Evolutionary conservation across 768 basidiomycete species (phyloP).

Genomic region (Podaxis pistillaris): DNA sequence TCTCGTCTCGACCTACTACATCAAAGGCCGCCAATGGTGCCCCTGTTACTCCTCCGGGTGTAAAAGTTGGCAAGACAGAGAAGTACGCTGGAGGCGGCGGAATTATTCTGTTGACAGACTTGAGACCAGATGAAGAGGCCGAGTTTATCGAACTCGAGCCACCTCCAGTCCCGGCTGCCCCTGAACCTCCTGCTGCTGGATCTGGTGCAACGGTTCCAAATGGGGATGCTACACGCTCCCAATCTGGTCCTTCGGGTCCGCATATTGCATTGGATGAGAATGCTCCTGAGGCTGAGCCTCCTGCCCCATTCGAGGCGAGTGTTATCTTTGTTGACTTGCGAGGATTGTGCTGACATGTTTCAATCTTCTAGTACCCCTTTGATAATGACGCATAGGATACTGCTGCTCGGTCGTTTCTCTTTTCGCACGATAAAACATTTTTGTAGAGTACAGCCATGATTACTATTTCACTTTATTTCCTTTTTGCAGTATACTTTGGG

Average conservation of each 20-base stretch:
- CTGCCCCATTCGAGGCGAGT: constrained; percentile 82
- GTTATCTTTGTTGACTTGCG: neutral
- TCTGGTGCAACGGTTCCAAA: constrained; percentile 27
- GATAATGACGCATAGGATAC: constrained; percentile 53
- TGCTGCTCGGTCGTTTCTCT: neutral
- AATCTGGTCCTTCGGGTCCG: constrained; percentile 33
- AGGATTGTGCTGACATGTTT: constrained; percentile 9
- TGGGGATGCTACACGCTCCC: constrained; percentile 28
- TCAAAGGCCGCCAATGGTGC: constrained; percentile 30
- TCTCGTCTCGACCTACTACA: constrained; percentile 47
- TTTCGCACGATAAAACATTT: neutral
- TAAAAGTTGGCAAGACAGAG: constrained; percentile 37
- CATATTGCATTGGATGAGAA: constrained; percentile 72
- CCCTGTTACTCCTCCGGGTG: constrained; percentile 23
- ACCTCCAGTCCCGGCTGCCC: constrained; percentile 21
- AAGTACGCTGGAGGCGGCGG: constrained; percentile 81
- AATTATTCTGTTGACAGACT: constrained; percentile 81
- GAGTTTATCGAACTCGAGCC: constrained; percentile 70
- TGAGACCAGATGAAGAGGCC: constrained; percentile 62
- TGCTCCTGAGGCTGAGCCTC: constrained; percentile 71
- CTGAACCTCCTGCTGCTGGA: constrained; percentile 23
- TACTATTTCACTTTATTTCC: constrained; percentile 7
- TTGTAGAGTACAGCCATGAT: constrained; percentile 8
- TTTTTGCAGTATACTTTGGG: neutral
- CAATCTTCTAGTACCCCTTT: constrained; percentile 65